These are phyloP conservation scores for Lactarius hatsudake DNA, from an alignment of 768 basidiomycete genomes.

Conservation along the genomic window DNA sequence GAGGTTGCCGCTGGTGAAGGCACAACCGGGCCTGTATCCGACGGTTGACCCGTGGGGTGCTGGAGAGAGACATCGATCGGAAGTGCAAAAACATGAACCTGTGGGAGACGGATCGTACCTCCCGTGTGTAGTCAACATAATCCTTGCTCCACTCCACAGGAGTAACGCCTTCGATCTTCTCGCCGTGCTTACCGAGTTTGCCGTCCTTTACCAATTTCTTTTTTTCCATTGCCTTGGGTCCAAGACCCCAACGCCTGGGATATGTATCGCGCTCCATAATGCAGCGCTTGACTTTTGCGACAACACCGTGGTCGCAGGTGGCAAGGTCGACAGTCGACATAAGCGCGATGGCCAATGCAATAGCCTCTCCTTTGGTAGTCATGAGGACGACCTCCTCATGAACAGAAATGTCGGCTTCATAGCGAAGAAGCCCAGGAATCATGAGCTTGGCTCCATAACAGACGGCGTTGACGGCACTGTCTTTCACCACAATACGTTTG, in stretches of 20 bases:
- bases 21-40: conserved; percentile 31
- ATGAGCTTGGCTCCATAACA: conserved; percentile 99
- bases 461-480: conserved; percentile 97
- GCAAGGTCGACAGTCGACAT: conserved; percentile 99
- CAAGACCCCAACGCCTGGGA: conserved; percentile 96
- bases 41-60: conserved; percentile 42
- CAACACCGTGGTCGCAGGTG: conserved; percentile 97
- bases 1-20: conserved; percentile 29
- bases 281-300: conserved; percentile 98
- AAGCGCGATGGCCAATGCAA: conserved; percentile 90
- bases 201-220: conserved; percentile 99
- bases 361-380: conserved; percentile 99
- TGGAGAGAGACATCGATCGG: conserved; percentile 21
- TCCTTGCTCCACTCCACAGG: conserved; percentile 89
- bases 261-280: conserved; percentile 99
- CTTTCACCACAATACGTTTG: conserved; percentile 98
- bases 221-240: conserved; percentile 95
- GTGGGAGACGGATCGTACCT: conserved; percentile 36
- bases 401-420: conserved; percentile 90
- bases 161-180: conserved; percentile 82
- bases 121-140: conserved; percentile 90
- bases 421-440: conserved; percentile 97
- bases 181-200: conserved; percentile 92
- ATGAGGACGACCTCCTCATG: conserved; percentile 97
- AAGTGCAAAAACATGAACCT: conserved; percentile 32